Conservation (phyloP, 306 rosid species). For the Ziziphus jujuba region DNA sequence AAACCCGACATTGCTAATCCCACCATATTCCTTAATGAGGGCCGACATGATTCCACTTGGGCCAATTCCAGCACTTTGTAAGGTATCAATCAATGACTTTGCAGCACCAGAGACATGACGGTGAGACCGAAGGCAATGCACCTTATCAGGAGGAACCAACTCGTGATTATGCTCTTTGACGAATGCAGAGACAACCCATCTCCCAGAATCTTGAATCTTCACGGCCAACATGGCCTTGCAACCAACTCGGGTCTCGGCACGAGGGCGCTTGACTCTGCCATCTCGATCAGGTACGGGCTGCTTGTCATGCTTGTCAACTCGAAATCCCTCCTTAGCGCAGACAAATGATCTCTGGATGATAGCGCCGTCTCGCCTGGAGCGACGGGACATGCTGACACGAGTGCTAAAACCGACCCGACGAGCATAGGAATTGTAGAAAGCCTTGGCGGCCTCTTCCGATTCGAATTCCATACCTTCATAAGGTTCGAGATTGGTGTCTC, state of each 20-base stretch:
- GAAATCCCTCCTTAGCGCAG: constrained; percentile 60
- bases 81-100: constrained; percentile 36
- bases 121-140: constrained; percentile 36
- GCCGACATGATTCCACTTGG: constrained; percentile 45
- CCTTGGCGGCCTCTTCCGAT: constrained; percentile 62
- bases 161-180: constrained; percentile 40
- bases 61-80: constrained; percentile 46
- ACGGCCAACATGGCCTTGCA: constrained; percentile 53
- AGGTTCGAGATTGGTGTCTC: constrained; percentile 42
- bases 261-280: constrained; percentile 44
- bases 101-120: constrained; percentile 38
- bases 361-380: constrained; percentile 53
- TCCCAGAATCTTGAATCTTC: constrained; percentile 45
- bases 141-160: constrained; percentile 37
- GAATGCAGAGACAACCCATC: constrained; percentile 38
- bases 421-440: constrained; percentile 54
- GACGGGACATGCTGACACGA: constrained; percentile 53
- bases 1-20: constrained; percentile 34
- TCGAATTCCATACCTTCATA: constrained; percentile 51
- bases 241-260: constrained; percentile 46
- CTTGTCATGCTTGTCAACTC: constrained; percentile 41
- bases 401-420: constrained; percentile 53
- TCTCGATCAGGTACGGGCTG: constrained; percentile 19
- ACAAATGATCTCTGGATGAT: constrained; percentile 61
- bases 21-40: constrained; percentile 37